phyloP scores from a whole-genome alignment of 1,284 basidiomycete genomes.

The Irpex sp. region DNA sequence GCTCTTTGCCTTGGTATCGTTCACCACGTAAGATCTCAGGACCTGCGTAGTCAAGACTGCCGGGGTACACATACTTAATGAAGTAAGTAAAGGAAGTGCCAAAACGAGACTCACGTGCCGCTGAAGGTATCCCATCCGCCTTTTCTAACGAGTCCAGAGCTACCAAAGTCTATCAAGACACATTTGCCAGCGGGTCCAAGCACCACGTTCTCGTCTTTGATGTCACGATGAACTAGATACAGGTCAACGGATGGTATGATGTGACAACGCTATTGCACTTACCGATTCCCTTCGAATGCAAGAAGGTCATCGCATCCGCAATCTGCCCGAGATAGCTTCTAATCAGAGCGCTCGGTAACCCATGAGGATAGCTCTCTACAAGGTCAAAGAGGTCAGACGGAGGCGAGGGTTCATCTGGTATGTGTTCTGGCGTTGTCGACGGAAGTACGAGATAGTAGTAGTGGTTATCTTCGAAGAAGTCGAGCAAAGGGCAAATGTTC shows the following conservation, averaged over 20 bases:
- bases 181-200: constrained; percentile 72
- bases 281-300: constrained; percentile 90
- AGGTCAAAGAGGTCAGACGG: constrained; percentile 92
- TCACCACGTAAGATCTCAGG: constrained; percentile 96
- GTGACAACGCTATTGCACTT: constrained; percentile 22
- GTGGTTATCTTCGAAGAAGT: constrained; percentile 97
- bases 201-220: constrained; percentile 98
- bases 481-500: constrained; percentile 89
- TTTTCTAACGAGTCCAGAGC: constrained; percentile 84
- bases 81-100: constrained; percentile 12
- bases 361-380: constrained; percentile 87
- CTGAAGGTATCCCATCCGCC: constrained; percentile 94
- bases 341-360: constrained; percentile 74
- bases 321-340: constrained; percentile 92
- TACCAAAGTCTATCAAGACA: constrained; percentile 96
- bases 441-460: constrained; percentile 92
- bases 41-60: constrained; percentile 92
- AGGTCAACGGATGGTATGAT: constrained; percentile 5
- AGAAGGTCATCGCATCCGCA: constrained; percentile 87
- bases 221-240: constrained; percentile 86
- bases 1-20: constrained; percentile 92
- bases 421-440: constrained; percentile 59
- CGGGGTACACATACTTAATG: constrained; percentile 15
- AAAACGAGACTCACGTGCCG: constrained; percentile 67
- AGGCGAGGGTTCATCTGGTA: constrained; percentile 46